Evolutionary conservation across 176 grass and related monocot genomes (phyloP), one percentile per base, ranked within the genome.

Genomic region (Triticum urartu): DNA sequence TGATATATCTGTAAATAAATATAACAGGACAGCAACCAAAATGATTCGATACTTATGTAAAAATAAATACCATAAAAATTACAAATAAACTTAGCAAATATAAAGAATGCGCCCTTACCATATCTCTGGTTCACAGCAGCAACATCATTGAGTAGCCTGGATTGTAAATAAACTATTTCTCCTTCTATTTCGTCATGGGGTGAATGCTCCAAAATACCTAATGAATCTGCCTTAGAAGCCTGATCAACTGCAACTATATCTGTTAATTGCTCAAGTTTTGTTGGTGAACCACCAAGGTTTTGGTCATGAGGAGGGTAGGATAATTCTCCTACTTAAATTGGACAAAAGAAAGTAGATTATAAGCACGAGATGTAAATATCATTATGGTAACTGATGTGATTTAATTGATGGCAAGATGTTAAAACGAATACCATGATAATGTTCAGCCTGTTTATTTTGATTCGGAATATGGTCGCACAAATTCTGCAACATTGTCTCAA

Each of bases 171-270:
- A 87, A 99, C 61, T 68, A 99, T 58, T 86, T 99, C 97, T 18
- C 90, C 97, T 83, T 99, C 97, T 79, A 99, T 80, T 94, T 99
- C 97, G 64, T 99, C 97, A 84, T 94, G 81, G 59, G 94, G 89
- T 60, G 94, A 81, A 78, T 90, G 85, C 76, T 91, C 92, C 52
- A 96, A 83, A 85, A 91, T 84, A 84, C 84, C 77, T 61, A 84
- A 89, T n/a, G 79, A 94, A 67, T 89, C 88, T 35, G 77, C 85
- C 82, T 88, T 90, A 81, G 66, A 67, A 84, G 92, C 60, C 80
- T 94, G 79, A 75, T 91, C 89, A 79, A 86, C 12, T 65, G 65
- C 58, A 64, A 77, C 64, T 77, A 58, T 66, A 78, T 94, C 85
- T 76, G 85, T 81, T 81, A 65, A 43, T 56, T 81, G 50, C 18